Base-by-base conservation (phyloP, 2,329 filamentous ascomycete species). In the Endothia cerciana region DNA sequence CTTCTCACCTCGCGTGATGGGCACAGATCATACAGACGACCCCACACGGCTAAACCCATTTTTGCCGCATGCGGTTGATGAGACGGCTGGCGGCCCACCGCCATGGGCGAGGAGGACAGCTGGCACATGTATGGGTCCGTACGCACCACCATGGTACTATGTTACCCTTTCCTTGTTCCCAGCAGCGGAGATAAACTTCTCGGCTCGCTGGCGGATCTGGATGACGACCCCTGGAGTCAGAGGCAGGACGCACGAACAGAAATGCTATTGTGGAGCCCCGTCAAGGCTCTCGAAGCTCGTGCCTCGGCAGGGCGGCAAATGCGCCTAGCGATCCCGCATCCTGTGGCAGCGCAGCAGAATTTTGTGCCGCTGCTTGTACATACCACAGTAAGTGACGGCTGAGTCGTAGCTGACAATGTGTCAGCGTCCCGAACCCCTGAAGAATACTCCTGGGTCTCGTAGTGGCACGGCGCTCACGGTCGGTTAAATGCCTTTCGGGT, bases 201-300 rank as follows among this genome's bases (percentile, higher is more conserved):
- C 65, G 65, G 63, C 56, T 67, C 45, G 65, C 58, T 64, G 41
- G 65, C 65, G 59, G 58, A 67, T 63, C 62, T 67, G 56, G 65
- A 64, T 51, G 58, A 65, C 40, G 41, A 67, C 65, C 65, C 58
- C 65, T 67, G 65, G 43, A 66, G 55, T 59, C 55, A 30, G 58
- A 65, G 62, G 62, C 58, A 67, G 58, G 65, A 64, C 57, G 62
- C 49, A 62, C 65, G 13, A 25, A 28, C 25, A 51, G n/a, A 41
- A 60, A 60, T 5, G 43, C 10, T 65, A 51, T 49, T 65, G 65
- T 63, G 62, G 65, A 60, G 47, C 65, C n/a, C n/a, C 41, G 56
- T 57, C 49, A 59, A 47, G 55, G 51, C 30, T 64, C 58, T 57
- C 65, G 62, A 59, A 62, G 59, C 62, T 64, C 53, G 55, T 49